A percentile compares a stretch with the other conserved stretches of the same genome.
Conservation (phyloP, 2,329 filamentous ascomycete species). For the Sporothrix pallida region DNA sequence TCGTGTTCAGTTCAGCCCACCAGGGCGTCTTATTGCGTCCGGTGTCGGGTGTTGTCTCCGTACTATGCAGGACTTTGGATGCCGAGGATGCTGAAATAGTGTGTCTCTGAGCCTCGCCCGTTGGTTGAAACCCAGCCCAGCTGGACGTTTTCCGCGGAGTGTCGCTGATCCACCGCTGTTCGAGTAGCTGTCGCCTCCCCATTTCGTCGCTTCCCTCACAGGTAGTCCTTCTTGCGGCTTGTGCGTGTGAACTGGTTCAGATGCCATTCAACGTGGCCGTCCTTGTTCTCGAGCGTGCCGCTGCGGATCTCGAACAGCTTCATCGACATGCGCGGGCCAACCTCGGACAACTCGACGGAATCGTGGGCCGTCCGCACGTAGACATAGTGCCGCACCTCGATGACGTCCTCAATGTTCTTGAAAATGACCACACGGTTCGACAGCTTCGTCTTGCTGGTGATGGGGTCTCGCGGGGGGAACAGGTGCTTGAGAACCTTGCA, state of each 20-base stretch:
- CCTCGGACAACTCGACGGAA: conserved; percentile 85
- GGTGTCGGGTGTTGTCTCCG: neutral
- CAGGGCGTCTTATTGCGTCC: neutral
- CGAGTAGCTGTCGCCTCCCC: neutral
- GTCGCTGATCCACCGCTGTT: conserved; percentile 9
- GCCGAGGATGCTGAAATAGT: neutral
- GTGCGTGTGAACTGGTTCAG: conserved; percentile 95
- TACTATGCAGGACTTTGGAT: neutral
- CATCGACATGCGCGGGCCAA: conserved; percentile 97
- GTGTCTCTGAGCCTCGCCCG: neutral
- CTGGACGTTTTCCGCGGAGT: neutral
- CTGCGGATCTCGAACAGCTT: conserved; percentile 89
- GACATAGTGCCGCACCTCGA: conserved; percentile 87
- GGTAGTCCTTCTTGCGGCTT: conserved; percentile 91
- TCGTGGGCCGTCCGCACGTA: conserved; percentile 86
- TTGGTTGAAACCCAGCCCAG: too few species aligned
- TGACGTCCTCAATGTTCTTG: conserved; percentile 90
- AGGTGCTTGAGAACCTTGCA: conserved; percentile 92
- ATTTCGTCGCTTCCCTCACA: conserved; percentile 56
- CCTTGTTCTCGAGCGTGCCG: conserved; percentile 90
- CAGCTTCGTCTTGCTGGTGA: conserved; percentile 73
- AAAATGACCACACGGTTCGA: conserved; percentile 91
- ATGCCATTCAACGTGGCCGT: conserved; percentile 96
- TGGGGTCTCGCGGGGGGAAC: conserved; percentile 84
- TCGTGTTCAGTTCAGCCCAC: neutral